These are phyloP conservation scores for Citrullus amarus DNA, from an alignment of 306 rosid genomes.

Conservation along the genomic window DNA sequence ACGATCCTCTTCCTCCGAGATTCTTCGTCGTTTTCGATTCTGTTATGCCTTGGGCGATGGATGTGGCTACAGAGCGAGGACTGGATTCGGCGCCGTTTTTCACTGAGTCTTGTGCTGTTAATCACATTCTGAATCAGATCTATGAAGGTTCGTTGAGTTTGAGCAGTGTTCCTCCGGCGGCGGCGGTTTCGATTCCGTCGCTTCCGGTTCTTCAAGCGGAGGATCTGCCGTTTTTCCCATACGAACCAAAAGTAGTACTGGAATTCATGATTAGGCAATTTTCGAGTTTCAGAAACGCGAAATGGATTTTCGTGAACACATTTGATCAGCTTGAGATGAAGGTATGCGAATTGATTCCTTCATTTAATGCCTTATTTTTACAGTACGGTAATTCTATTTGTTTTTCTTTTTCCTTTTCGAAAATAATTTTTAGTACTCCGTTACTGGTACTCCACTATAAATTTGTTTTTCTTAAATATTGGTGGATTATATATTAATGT, in stretches of 20 bases:
- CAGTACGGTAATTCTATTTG: no score
- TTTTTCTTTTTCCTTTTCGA: no score
- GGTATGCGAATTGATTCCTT: neutral
- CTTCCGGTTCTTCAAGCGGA: conserved; percentile 3
- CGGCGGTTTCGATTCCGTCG: neutral
- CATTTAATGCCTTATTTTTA: no score
- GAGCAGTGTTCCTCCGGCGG: neutral
- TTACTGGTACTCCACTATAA: no score
- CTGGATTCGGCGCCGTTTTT: conserved; percentile 6
- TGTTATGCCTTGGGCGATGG: neutral
- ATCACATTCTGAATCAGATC: neutral
- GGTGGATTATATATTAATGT: no score
- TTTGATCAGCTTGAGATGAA: conserved; percentile 12
- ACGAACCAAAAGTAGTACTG: neutral
- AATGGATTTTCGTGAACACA: conserved; percentile 15
- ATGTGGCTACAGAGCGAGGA: neutral
- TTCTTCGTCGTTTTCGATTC: neutral
- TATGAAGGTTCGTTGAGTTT: neutral
- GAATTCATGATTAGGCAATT: neutral
- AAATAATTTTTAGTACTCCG: no score
- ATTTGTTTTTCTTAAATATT: no score
- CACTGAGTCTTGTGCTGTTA: neutral
- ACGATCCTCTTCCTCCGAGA: neutral
- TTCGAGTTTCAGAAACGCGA: conserved; percentile 3
- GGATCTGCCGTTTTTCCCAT: conserved; percentile 15